Evolutionary conservation across 306 rosid genomes (phyloP), one percentile per base, ranked within the genome.

Genomic region (Hippophae gyantsensis): DNA sequence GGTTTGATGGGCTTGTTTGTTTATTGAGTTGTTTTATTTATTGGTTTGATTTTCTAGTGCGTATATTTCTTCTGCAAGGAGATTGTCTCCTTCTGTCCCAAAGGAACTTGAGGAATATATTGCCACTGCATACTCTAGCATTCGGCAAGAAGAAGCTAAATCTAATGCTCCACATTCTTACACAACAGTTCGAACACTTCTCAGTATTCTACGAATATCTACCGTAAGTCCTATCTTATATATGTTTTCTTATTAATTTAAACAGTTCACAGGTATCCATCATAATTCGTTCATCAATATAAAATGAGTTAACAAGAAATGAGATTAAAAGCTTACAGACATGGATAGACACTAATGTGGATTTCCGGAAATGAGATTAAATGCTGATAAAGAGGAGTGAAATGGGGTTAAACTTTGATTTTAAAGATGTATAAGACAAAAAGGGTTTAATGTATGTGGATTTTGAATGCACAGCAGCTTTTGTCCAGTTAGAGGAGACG

Each of bases 61-160:
- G 43, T 88, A 88, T 66, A 88, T 93, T 84, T 88, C 99, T 42
- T 75, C 99, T 48, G 99, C 96, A 38, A 88, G 99, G 77, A 88
- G 95, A 72, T 63, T 79, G 68, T 88, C 99, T 66, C 97, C 99
- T 42, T 76, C 74, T 70, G 76, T 86, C 58, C 95, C 97, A 43
- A 70, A 46, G 80, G 95, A 86, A 56, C 77, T 93, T 48, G 96
- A 86, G 82, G 99, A 88, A 82, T 93, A 93, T 69, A 72, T 93
- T 75, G 97, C 99, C 25, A 88, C 76, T 65, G 99, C 99, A 44
- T 88, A 93, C 80, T 86, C 89, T 43, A 64, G 79, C 70, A 86
- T 93, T 72, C 83, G 99, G 54, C 97, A 93, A 76, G 99, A 93
- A 70, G 99, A 88, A 80, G 89, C 96, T 63, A 88, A 81, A 69